These are phyloP conservation scores for Lichtheimia hyalospora DNA, from an alignment of 371 early-diverging fungal genomes.

Conservation along the genomic window DNA sequence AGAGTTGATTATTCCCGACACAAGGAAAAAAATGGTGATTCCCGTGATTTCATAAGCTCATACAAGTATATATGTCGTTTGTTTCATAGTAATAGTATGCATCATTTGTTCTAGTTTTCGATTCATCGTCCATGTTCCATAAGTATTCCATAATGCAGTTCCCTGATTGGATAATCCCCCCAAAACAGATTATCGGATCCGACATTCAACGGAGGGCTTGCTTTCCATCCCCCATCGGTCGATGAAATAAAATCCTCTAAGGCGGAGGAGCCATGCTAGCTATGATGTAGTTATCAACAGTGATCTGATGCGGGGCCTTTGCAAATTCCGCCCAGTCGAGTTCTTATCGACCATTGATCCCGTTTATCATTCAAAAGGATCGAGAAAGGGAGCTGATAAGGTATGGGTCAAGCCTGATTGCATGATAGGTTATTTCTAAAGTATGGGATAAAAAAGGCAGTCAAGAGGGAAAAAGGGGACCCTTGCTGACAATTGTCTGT, in stretches of 20 bases:
- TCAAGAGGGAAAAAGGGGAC: neutral
- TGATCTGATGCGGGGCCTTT: slow-evolving; percentile 4
- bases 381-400: neutral
- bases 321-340: neutral
- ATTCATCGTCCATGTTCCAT: too few relatives aligned
- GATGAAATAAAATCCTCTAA: neutral
- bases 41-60: too few relatives aligned
- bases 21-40: too few relatives aligned
- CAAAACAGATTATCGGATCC: neutral
- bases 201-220: neutral
- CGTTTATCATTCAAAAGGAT: neutral
- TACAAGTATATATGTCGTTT: too few relatives aligned
- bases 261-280: slow-evolving; percentile 1
- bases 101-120: too few relatives aligned
- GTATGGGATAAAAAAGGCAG: neutral
- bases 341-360: neutral
- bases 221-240: too few relatives aligned
- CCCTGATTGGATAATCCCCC: too few relatives aligned
- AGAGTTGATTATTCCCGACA: too few relatives aligned
- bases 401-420: neutral
- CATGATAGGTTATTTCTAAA: neutral
- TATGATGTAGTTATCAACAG: slow-evolving; percentile 1
- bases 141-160: too few relatives aligned
- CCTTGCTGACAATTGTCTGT: neutral
- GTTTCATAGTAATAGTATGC: too few relatives aligned